phyloP scores from a whole-genome alignment of 345 rosid genomes.

The Litchi chinensis region DNA sequence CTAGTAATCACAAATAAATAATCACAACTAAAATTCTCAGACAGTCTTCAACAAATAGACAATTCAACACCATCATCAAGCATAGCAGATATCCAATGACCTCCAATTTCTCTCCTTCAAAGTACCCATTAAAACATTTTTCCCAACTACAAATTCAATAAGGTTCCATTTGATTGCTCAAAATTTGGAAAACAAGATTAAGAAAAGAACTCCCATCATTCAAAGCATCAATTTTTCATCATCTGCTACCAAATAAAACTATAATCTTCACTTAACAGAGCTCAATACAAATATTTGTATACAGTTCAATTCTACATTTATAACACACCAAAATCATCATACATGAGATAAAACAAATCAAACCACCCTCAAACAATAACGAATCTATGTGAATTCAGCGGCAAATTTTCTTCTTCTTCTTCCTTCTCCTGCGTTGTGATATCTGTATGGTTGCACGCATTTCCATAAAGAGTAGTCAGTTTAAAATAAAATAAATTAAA shows the following conservation, averaged over 20 bases:
- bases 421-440: constrained; percentile 18
- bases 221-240: background rate
- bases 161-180: background rate
- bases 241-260: background rate
- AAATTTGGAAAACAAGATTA: background rate
- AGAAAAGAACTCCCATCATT: background rate
- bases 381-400: background rate
- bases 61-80: constrained; percentile 12
- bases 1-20: background rate
- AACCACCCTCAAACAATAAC: constrained; percentile 14
- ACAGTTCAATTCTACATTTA: background rate
- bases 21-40: background rate
- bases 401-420: constrained; percentile 25
- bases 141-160: background rate
- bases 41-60: background rate
- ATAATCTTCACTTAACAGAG: background rate
- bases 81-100: background rate
- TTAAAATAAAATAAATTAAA: no score
- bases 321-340: background rate
- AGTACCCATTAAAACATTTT: background rate
- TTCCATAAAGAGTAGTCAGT: constrained; percentile 19
- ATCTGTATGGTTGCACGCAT: constrained; percentile 21
- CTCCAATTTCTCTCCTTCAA: background rate
- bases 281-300: background rate
- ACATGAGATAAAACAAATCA: background rate